Evolutionary conservation across 2,329 filamentous ascomycete genomes (phyloP).

Genomic region (Curvularia sp.): DNA sequence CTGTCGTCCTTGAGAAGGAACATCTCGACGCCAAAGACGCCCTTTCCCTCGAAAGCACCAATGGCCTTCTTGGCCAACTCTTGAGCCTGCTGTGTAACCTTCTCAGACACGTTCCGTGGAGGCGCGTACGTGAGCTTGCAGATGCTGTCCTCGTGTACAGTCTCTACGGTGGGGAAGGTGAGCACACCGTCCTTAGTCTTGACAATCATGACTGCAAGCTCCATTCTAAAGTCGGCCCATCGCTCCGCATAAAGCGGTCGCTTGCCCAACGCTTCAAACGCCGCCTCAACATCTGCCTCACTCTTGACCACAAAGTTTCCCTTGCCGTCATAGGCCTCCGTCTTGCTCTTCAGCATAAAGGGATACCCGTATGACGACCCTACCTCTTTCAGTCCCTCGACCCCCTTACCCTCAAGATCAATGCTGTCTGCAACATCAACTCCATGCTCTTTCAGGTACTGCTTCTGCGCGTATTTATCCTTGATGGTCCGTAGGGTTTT

Average conservation of each 20-base stretch:
- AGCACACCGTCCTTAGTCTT: conserved; percentile 78
- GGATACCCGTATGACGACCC: conserved; percentile 75
- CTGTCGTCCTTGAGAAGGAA: conserved; percentile 77
- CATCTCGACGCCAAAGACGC: conserved; percentile 96
- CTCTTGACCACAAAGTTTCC: conserved; percentile 72
- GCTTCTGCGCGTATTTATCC: conserved; percentile 91
- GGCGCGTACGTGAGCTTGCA: conserved; percentile 93
- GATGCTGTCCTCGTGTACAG: conserved; percentile 92
- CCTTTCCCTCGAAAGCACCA: conserved; percentile 80
- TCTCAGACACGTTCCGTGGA: conserved; percentile 70
- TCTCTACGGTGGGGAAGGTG: conserved; percentile 90
- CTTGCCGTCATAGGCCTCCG: conserved; percentile 90
- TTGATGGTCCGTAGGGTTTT: conserved; percentile 87
- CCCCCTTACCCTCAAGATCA: conserved; percentile 66
- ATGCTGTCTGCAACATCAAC: conserved; percentile 77
- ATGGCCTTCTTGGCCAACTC: conserved; percentile 81
- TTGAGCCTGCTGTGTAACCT: conserved; percentile 70
- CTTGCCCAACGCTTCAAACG: conserved; percentile 69
- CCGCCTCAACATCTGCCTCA: conserved; percentile 67
- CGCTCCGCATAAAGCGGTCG: conserved; percentile 86
- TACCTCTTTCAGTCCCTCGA: conserved; percentile 68
- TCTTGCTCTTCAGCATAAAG: conserved; percentile 90
- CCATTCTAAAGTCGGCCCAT: conserved; percentile 83
- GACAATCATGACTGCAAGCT: conserved; percentile 93
- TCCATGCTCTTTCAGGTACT: conserved; percentile 71